These are phyloP conservation scores for Bryoerythrophyllum caledonicum DNA, from an alignment of 225 moss, liverwort and hornwort genomes.

Conservation along the genomic window DNA sequence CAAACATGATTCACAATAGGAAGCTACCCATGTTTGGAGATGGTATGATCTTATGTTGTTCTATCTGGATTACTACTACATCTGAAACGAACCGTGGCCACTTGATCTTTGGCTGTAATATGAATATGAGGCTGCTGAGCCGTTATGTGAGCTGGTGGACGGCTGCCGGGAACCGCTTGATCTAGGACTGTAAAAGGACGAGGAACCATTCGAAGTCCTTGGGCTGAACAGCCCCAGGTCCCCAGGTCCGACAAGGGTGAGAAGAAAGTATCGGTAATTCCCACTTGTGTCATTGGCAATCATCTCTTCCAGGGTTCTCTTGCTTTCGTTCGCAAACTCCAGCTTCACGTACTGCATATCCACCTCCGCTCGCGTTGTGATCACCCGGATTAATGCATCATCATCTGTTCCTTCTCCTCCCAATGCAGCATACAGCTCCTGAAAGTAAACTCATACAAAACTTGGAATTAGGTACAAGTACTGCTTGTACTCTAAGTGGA, in stretches of 20 bases:
- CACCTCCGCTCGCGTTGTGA: constrained; percentile 40
- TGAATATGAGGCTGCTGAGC: constrained; percentile 37
- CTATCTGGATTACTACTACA: constrained; percentile 22
- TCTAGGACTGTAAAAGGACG: constrained; percentile 28
- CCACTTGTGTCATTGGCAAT: constrained; percentile 32
- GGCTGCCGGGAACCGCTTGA: constrained; percentile 50
- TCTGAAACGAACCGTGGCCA: constrained; percentile 48
- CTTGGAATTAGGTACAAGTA: not conserved
- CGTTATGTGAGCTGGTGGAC: constrained; percentile 47
- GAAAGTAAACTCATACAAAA: not conserved
- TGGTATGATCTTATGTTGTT: not conserved
- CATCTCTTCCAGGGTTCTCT: constrained; percentile 41
- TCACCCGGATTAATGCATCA: constrained; percentile 35
- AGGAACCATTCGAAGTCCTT: constrained; percentile 31
- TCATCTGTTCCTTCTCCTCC: constrained; percentile 42
- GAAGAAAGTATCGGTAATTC: constrained; percentile 41
- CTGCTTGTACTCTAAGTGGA: not conserved
- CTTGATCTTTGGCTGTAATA: constrained; percentile 52
- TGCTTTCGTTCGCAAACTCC: constrained; percentile 40
- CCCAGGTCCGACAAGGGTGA: constrained; percentile 41
- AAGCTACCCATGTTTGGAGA: constrained; percentile 1
- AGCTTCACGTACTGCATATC: constrained; percentile 49
- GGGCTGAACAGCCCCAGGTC: constrained; percentile 38
- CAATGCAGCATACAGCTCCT: constrained; percentile 40
- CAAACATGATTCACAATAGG: constrained; percentile 9